These are phyloP conservation scores for Globisporangium yorkense DNA, from an alignment of 352 stramenopile species.

Conservation along the genomic window DNA sequence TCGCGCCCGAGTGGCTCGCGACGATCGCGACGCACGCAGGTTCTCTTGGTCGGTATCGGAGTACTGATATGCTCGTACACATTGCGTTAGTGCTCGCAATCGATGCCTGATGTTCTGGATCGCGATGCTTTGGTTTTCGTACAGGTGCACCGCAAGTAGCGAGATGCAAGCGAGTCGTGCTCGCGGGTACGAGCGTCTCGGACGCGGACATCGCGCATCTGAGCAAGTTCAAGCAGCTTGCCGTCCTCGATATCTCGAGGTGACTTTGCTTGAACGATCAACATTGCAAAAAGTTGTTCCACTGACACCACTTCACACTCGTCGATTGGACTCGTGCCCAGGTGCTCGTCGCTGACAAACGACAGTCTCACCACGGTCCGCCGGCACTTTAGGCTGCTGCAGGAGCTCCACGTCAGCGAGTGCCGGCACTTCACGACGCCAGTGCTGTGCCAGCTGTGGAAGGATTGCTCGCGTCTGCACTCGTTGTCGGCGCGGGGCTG, in stretches of 20 bases:
- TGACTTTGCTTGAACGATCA: background rate
- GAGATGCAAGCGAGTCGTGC: constrained; percentile 14
- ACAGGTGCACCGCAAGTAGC: background rate
- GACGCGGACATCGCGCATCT: constrained; percentile 18
- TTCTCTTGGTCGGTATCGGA: constrained; percentile 4
- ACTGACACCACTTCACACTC: background rate
- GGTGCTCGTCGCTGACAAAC: constrained; percentile 50
- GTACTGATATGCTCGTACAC: background rate
- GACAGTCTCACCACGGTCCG: constrained; percentile 37
- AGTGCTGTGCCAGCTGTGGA: constrained; percentile 48
- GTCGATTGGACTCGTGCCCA: background rate
- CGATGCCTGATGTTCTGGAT: background rate
- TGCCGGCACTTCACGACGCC: constrained; percentile 52
- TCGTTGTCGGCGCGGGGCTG: constrained; percentile 36
- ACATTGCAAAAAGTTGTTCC: background rate
- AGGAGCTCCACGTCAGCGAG: constrained; percentile 48
- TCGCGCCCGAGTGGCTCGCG: constrained; percentile 29
- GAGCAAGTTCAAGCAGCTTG: constrained; percentile 24
- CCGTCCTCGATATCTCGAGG: constrained; percentile 25
- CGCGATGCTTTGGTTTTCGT: background rate
- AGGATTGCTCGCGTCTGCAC: constrained; percentile 47
- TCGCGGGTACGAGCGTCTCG: constrained; percentile 26
- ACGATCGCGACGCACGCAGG: constrained; percentile 16
- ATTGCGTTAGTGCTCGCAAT: background rate
- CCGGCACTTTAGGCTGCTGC: constrained; percentile 35